Evolutionary conservation across 352 stramenopile species (phyloP).

Genomic region (Pythium brachiatum): DNA sequence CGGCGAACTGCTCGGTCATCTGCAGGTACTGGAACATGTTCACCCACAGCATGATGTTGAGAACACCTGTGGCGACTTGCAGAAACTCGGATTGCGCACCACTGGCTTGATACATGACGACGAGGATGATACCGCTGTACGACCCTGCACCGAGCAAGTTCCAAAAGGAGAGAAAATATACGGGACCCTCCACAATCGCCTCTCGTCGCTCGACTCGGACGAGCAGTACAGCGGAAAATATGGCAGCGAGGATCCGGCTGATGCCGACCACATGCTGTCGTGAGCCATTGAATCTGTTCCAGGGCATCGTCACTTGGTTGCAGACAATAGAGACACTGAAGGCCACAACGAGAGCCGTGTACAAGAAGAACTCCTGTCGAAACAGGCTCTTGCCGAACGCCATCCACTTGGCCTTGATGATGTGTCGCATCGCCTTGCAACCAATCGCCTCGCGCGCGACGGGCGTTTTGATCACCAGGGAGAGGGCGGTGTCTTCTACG

Average conservation of each 20-base stretch:
- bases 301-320: not conserved
- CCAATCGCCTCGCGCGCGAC: not conserved
- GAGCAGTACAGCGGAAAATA: not conserved
- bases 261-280: not conserved
- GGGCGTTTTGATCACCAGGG: not conserved
- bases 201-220: not conserved
- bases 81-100: not conserved
- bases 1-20: not conserved
- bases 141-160: not conserved
- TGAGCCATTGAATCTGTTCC: not conserved
- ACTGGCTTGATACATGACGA: not conserved
- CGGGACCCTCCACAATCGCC: not conserved
- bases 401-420: not conserved
- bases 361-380: not conserved
- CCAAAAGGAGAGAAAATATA: not conserved
- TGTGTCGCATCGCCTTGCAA: not conserved
- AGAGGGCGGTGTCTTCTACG: not conserved
- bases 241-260: not conserved
- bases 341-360: not conserved
- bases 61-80: not conserved
- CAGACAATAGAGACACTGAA: not conserved
- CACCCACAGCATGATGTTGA: not conserved
- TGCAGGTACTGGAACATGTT: not conserved
- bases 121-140: not conserved
- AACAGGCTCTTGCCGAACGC: not conserved